These are phyloP conservation scores for Mycosphaerella arachidis DNA, from an alignment of 2,329 filamentous ascomycete species.

Conservation along the genomic window DNA sequence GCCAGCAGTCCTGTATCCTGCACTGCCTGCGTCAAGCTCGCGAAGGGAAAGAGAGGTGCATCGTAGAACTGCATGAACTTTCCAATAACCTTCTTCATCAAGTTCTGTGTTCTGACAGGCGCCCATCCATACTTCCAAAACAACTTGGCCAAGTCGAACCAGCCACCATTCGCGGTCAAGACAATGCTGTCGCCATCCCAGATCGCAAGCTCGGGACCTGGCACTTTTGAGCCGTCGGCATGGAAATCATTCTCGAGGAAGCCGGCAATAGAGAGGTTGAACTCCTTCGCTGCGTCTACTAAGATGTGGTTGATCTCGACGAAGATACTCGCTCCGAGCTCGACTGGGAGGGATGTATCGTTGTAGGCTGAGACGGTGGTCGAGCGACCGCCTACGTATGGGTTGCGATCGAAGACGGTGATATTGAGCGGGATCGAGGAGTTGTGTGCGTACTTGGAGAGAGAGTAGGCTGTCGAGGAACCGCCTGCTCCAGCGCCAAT, in stretches of 20 bases:
- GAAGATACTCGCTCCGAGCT: conserved; percentile 90
- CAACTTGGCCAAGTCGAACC: conserved; percentile 76
- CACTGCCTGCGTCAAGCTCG: conserved; percentile 65
- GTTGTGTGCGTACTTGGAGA: conserved; percentile 65
- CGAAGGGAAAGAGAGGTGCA: conserved; percentile 76
- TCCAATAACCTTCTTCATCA: conserved; percentile 67
- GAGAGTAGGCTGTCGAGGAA: conserved; percentile 78
- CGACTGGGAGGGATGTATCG: conserved; percentile 63
- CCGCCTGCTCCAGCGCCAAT: conserved; percentile 76
- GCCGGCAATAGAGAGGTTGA: conserved; percentile 57
- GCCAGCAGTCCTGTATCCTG: conserved; percentile 63
- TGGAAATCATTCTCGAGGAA: not conserved
- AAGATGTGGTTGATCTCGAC: conserved; percentile 80
- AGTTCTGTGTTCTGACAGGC: conserved; percentile 65
- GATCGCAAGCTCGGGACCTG: conserved; percentile 62
- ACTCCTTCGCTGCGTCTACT: conserved; percentile 63
- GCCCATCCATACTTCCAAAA: conserved; percentile 81
- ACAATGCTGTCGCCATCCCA: conserved; percentile 80
- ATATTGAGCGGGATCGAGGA: conserved; percentile 65
- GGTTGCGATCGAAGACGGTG: conserved; percentile 78
- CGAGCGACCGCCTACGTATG: conserved; percentile 76
- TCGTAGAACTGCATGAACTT: conserved; percentile 79
- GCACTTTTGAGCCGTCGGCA: conserved; percentile 43
- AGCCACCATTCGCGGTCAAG: conserved; percentile 61
- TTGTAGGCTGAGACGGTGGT: conserved; percentile 76